phyloP scores from a whole-genome alignment of 345 rosid genomes.

The Anacardium occidentale region DNA sequence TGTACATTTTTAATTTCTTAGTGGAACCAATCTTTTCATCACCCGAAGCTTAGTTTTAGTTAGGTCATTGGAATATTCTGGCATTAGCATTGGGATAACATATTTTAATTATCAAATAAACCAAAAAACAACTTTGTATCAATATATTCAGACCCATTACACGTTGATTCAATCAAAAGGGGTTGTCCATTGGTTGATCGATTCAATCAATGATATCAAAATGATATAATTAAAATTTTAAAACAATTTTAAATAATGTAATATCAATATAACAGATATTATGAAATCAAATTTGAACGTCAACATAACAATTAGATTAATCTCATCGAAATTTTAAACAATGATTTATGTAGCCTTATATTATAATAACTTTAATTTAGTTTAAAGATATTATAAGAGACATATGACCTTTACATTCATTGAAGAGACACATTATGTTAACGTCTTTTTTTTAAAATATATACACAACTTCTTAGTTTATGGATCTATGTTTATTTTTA shows the following conservation, averaged over 20 bases:
- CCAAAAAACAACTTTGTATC: constrained; percentile 19
- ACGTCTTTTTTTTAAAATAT: background rate
- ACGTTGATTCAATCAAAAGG: too few species aligned
- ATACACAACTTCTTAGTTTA: constrained; percentile 19
- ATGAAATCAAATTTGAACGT: too few species aligned
- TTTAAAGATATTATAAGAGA: constrained; percentile 17
- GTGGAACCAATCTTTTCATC: background rate
- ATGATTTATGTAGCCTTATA: too few species aligned
- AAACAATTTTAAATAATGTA: too few species aligned
- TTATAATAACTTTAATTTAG: background rate
- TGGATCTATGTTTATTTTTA: constrained; percentile 24
- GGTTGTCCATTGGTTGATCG: too few species aligned
- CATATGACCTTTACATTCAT: constrained; percentile 31
- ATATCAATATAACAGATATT: too few species aligned
- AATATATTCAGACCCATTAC: too few species aligned
- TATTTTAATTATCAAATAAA: background rate
- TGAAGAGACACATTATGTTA: constrained; percentile 22
- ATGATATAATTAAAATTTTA: too few species aligned
- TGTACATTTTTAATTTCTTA: background rate
- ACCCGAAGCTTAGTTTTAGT: background rate
- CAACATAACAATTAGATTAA: too few species aligned
- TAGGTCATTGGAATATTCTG: constrained; percentile 32
- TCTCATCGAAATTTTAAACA: too few species aligned
- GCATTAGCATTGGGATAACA: background rate
- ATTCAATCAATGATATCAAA: too few species aligned